Percentiles rank a stretch among this genome's conserved stretches.
Evolutionary conservation across 306 rosid genomes (phyloP).

Genomic region (Lablab purpureus): DNA sequence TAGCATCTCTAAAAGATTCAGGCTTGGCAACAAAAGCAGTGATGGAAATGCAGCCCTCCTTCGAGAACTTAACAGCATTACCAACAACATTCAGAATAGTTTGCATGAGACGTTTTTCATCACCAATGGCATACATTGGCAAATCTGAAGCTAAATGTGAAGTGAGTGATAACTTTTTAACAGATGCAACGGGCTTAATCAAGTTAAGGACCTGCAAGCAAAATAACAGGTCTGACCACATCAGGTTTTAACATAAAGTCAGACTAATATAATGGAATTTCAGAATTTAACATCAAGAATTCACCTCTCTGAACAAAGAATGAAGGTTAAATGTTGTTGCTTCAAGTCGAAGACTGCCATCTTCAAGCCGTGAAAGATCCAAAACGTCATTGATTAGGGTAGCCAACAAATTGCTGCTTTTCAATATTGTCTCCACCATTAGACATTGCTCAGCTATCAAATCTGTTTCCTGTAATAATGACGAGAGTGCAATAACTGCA

Average conservation of each 20-base stretch:
- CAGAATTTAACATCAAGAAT: constrained; percentile 7
- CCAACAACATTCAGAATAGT: constrained; percentile 86
- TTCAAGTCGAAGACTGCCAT: constrained; percentile 95
- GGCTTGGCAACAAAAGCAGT: constrained; percentile 73
- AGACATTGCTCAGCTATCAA: constrained; percentile 93
- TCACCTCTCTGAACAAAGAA: constrained; percentile 82
- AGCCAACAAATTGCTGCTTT: constrained; percentile 92
- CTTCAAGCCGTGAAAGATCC: constrained; percentile 98
- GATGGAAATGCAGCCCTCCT: constrained; percentile 81
- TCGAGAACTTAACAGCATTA: constrained; percentile 96
- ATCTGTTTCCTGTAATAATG: constrained; percentile 93
- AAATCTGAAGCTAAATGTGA: constrained; percentile 75
- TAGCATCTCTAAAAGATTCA: constrained; percentile 79
- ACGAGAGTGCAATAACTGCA: constrained; percentile 96
- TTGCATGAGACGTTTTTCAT: constrained; percentile 93
- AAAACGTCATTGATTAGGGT: constrained; percentile 92
- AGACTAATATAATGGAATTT: constrained; percentile 12
- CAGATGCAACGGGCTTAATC: constrained; percentile 87
- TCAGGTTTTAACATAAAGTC: constrained; percentile 29
- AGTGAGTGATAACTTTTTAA: constrained; percentile 74
- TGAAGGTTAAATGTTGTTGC: constrained; percentile 79
- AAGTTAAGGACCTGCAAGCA: constrained; percentile 82
- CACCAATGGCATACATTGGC: constrained; percentile 79
- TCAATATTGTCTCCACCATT: constrained; percentile 92
- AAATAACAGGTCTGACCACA: constrained; percentile 39